Evolutionary conservation across 2,329 filamentous ascomycete species (phyloP).

Genomic region (Colletotrichum tamarilloi): DNA sequence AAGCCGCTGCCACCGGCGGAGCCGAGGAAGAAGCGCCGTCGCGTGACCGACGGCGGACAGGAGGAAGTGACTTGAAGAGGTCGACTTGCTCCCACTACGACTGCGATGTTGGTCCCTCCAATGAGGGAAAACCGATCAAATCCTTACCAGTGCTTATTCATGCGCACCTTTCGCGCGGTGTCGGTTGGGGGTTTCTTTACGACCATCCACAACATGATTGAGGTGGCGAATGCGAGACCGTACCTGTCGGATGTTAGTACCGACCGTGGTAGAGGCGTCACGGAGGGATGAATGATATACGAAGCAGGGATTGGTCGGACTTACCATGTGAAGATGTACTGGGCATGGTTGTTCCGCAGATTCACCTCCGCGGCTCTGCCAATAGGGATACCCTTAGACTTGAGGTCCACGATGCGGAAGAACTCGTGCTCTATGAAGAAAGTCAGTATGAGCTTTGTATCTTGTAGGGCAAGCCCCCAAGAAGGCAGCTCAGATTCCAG

Average conservation of each 20-base stretch:
- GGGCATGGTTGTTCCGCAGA: conserved; percentile 93
- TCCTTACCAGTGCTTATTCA: conserved; percentile 78
- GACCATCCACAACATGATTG: conserved; percentile 97
- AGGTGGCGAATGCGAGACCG: conserved; percentile 83
- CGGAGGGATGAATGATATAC: neutral
- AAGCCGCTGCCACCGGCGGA: conserved; percentile 58
- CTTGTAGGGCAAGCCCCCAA: neutral
- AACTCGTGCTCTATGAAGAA: conserved; percentile 76
- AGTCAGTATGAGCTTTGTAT: conserved; percentile 20
- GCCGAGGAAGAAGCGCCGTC: conserved; percentile 57
- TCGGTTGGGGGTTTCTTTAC: conserved; percentile 86
- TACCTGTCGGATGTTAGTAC: conserved; percentile 70
- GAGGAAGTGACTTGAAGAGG: conserved; percentile 12
- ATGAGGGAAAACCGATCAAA: neutral
- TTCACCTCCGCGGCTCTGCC: conserved; percentile 91
- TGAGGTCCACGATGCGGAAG: conserved; percentile 79
- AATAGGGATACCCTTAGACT: conserved; percentile 87
- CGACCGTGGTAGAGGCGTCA: neutral
- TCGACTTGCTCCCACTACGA: neutral
- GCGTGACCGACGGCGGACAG: conserved; percentile 34
- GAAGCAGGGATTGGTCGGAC: neutral
- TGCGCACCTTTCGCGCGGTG: conserved; percentile 77
- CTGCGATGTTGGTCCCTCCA: conserved; percentile 34
- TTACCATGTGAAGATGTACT: conserved; percentile 99
- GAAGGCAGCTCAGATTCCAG: too few relatives aligned